These are phyloP conservation scores for Colletotrichum salicis DNA, from an alignment of 2,329 filamentous ascomycete species.

Conservation along the genomic window DNA sequence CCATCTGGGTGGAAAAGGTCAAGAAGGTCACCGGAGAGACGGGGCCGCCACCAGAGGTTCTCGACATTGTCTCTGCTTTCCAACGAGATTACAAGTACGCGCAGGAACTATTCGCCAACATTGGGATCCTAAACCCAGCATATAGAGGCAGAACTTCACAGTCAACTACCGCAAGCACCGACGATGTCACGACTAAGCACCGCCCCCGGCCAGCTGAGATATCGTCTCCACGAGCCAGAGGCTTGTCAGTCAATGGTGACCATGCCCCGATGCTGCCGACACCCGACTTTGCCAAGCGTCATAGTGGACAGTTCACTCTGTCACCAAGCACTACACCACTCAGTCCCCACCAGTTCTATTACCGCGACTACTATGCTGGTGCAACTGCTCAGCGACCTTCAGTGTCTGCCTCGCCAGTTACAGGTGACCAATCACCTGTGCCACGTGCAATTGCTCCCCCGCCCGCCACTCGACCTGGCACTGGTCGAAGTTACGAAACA, in stretches of 20 bases:
- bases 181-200: slow-evolving; percentile 60
- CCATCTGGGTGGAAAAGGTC: slow-evolving; percentile 85
- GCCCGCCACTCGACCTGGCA: slow-evolving; percentile 63
- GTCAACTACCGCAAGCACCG: slow-evolving; percentile 67
- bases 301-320: slow-evolving; percentile 74
- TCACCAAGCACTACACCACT: slow-evolving; percentile 63
- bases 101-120: slow-evolving; percentile 75
- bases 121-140: slow-evolving; percentile 83
- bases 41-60: slow-evolving; percentile 71
- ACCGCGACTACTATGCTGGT: slow-evolving; percentile 64
- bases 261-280: slow-evolving; percentile 71
- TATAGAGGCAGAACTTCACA: slow-evolving; percentile 68
- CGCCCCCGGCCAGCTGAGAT: slow-evolving; percentile 61
- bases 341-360: slow-evolving; percentile 66
- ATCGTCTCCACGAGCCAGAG: slow-evolving; percentile 62
- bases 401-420: slow-evolving; percentile 59
- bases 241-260: slow-evolving; percentile 71
- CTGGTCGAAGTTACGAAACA: slow-evolving; percentile 70
- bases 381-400: slow-evolving; percentile 47
- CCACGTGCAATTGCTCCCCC: slow-evolving; percentile 48
- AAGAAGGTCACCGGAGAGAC: slow-evolving; percentile 76
- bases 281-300: slow-evolving; percentile 72
- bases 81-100: slow-evolving; percentile 80
- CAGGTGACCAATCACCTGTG: slow-evolving; percentile 62
- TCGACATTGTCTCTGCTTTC: slow-evolving; percentile 82